These are phyloP conservation scores for Spongospora subterranea DNA, from an alignment of 208 protist genomes.

Conservation along the genomic window DNA sequence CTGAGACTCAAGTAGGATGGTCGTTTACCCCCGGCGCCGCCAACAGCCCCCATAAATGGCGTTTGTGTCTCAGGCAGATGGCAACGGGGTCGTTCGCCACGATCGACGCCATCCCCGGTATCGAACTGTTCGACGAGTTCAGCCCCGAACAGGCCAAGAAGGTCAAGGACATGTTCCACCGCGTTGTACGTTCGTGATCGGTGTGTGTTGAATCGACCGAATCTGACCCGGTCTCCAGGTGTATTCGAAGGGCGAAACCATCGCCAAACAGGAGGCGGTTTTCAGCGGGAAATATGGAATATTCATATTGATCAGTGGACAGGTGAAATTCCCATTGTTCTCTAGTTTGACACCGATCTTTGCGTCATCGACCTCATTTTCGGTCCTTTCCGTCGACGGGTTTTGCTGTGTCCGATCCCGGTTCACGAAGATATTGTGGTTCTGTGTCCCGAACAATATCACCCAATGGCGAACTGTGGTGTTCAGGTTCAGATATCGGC, in stretches of 20 bases:
- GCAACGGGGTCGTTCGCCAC: conserved; percentile 40
- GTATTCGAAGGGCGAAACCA: background rate
- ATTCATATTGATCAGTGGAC: conserved; percentile 9
- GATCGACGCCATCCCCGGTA: background rate
- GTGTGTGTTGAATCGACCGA: background rate
- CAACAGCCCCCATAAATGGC: too few species aligned
- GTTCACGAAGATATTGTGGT: too few species aligned
- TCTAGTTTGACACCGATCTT: too few species aligned
- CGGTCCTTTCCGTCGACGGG: too few species aligned
- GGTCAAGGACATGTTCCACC: conserved; percentile 1
- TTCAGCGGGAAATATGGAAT: background rate
- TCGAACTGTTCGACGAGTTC: conserved; percentile 4
- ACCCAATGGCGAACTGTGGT: background rate
- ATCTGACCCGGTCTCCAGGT: background rate
- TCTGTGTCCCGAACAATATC: background rate
- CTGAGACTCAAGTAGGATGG: too few species aligned
- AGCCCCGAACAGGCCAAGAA: conserved; percentile 50
- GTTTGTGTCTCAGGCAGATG: too few species aligned
- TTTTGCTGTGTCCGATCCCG: too few species aligned
- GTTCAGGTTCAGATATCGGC: background rate
- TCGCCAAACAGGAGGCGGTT: background rate
- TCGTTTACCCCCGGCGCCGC: too few species aligned
- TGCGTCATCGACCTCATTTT: too few species aligned
- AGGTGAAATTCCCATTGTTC: background rate
- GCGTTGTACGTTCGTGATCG: background rate